Evolutionary conservation across 495 filamentous ascomycete species (phyloP), one percentile per base, ranked within the genome.

Genomic region (Pseudevernia furfuracea): DNA sequence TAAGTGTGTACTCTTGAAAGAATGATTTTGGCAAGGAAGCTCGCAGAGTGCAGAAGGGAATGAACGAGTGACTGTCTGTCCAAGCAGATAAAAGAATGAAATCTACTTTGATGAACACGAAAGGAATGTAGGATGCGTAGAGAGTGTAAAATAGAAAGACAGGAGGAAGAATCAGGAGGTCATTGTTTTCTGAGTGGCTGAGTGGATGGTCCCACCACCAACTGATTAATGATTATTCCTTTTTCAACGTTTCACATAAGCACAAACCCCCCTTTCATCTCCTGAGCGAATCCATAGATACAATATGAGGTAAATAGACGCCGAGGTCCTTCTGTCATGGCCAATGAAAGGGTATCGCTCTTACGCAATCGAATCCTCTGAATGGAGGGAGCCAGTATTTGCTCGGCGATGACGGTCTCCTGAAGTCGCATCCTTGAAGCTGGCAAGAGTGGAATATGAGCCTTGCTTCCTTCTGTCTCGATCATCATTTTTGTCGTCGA

Each of bases 31-130:
- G 52, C 30, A 55, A 34, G 52, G 10, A 34, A 34, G 52, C 52
- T 55, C 7, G 52, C 14, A 34, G 32, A 53, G 28, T 32, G 30
- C 28, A 55, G 7, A 55, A 21, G 6, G 7, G 12, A 21, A 55
- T 55, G 52, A 34, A 23, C 9, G 52, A 55, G 8, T 19, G 14
- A 23, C 14, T 34, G 30, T 55, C 52, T 34, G 44, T 48, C 44
- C n/a, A 55, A 55, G 30, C 52, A 55, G 52, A 55, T 55, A 17
- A 55, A 55, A 34, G 52, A 55, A 55, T 36, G 52, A 6, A 55
- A 34, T 55, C 52, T 55, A 12, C 52, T 55, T 19, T 34, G 19
- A n/a, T 34, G 4, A 12, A 53, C 14, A 55, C 21, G 52, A 34
- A 34, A 34, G 21, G 30, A 30, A 55, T 8, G 52, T 21, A 55